Evolutionary conservation across 139 green algal species (phyloP), one percentile per base, ranked within the genome.

Genomic region (Coelastrella sp.): DNA sequence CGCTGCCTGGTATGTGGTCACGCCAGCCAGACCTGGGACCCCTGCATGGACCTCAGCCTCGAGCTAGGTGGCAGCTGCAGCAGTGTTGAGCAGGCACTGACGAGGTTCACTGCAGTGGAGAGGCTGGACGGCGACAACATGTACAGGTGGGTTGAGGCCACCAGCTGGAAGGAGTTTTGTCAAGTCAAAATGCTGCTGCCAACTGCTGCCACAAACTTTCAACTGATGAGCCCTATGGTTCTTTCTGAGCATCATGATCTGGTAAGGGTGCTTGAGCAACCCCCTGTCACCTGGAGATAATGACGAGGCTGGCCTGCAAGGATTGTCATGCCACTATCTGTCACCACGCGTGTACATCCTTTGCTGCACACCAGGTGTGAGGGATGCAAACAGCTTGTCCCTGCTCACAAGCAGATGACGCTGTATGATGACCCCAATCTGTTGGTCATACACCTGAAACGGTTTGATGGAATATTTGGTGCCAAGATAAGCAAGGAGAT

Each of bases 391-490:
- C 37, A 73, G 75, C 82, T 94, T 37, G 79, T 90, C 25, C 40
- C 69, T 27, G 88, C 90, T 23, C 40, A 87, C 57, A 89, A 90
- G 83, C 88, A 92, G 51, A 91, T 97, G 76, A 90, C 86, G 45
- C 90, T 99, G 43, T 88, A 96, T 27, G 83, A 91, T 21, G 87
- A 94, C 35, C 96, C 96, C 27, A 96, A 94, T 76, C 87, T 98
- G 35, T 90, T 99, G 27, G 88, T 92, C 8, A 82, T 97, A n/a
- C 95, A 98, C 85, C 89, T 98, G 19, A 98, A 98, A 83, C 92
- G 94, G 59, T 97, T 97, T 86, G 91, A 93, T 63, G 19, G 74
- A 59, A 48, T 89, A 79, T 72, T 76, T 40, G 81, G 80, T 1
- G 64, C 43, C 77, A 99, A 99, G 90, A 91, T 99, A 38, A 81